Percentiles rank a stretch among this genome's conserved stretches.
Conservation (phyloP, 169 alveolate genomes). For the Pseudocohnilembus persalinus region DNA sequence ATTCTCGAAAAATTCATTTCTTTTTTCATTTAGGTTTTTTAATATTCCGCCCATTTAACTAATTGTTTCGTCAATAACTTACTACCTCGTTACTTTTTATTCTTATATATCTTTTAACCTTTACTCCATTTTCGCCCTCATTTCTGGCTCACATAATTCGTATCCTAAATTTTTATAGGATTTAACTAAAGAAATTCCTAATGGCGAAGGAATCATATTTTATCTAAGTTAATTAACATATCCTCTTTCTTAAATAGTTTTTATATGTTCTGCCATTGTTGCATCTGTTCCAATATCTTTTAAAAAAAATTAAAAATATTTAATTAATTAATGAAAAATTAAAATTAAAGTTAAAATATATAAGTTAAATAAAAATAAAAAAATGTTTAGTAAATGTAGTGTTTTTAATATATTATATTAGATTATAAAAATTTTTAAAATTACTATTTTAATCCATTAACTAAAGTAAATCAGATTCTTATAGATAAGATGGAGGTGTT, state of each 20-base stretch:
- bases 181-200: conserved; percentile 83
- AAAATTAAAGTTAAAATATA: too few species aligned
- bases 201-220: conserved; percentile 81
- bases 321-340: too few species aligned
- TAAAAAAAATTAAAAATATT: too few species aligned
- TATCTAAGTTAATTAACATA: conserved; percentile 77
- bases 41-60: conserved; percentile 34
- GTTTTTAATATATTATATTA: too few species aligned
- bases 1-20: neutral
- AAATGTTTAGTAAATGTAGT: too few species aligned
- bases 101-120: conserved; percentile 72
- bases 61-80: conserved; percentile 50
- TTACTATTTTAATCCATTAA: conserved; percentile 85
- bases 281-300: conserved; percentile 99
- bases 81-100: conserved; percentile 55
- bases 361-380: too few species aligned
- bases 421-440: too few species aligned
- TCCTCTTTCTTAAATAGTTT: conserved; percentile 92
- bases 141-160: conserved; percentile 73
- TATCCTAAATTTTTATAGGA: conserved; percentile 78
- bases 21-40: neutral
- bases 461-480: conserved; percentile 94
- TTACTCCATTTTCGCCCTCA: conserved; percentile 84
- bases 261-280: conserved; percentile 98
- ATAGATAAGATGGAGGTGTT: conserved; percentile 90